Evolutionary conservation across 176 grass and related monocot species (phyloP).

Genomic region (Eremochloa ophiuroides): DNA sequence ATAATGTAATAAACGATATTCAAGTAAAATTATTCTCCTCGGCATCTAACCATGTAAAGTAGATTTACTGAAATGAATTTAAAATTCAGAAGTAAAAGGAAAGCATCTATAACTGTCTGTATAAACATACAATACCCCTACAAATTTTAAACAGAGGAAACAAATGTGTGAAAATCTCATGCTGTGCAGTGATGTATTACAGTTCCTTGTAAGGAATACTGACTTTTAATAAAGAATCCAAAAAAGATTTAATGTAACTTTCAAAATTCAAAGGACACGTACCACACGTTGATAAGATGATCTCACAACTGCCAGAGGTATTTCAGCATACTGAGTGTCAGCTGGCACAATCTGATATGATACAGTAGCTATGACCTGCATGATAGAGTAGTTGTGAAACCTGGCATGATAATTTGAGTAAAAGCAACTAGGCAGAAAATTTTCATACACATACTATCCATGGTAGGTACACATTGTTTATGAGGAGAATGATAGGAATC

Average conservation of each 20-base stretch:
- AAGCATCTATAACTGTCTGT: neutral
- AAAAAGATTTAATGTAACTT: neutral
- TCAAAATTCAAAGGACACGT: constrained; percentile 16
- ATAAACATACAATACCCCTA: neutral
- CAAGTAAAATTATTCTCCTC: neutral
- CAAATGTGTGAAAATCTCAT: neutral
- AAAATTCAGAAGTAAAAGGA: neutral
- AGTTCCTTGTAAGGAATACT: neutral
- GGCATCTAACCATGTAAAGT: neutral
- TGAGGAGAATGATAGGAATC: neutral
- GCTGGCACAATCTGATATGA: constrained; percentile 86
- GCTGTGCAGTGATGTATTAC: neutral
- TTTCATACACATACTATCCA: too few relatives aligned
- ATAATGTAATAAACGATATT: neutral
- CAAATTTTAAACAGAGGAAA: neutral
- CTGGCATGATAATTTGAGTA: neutral
- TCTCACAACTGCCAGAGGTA: constrained; percentile 77
- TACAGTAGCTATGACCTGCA: constrained; percentile 65
- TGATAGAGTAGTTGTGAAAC: constrained; percentile 17
- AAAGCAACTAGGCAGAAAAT: too few relatives aligned
- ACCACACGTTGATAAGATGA: constrained; percentile 56
- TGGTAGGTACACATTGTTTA: neutral
- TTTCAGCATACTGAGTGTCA: constrained; percentile 86
- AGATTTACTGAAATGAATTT: neutral
- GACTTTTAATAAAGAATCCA: neutral